Evolutionary conservation across 2,329 filamentous ascomycete species (phyloP).

Genomic region (Alternaria postmessia): DNA sequence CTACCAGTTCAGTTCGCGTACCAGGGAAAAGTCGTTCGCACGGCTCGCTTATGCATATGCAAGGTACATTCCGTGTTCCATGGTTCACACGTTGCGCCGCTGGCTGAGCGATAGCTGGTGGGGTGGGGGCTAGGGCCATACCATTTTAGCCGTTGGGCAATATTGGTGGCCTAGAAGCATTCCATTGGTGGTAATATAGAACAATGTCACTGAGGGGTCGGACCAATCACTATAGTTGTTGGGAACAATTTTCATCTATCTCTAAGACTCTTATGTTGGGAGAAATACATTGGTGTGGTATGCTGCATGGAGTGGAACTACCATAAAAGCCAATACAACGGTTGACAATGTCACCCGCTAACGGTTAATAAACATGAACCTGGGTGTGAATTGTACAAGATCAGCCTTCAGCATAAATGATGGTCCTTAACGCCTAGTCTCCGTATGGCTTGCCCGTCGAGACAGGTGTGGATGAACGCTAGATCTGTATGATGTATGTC

Average conservation of each 20-base stretch:
- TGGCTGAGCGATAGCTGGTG: slow-evolving; percentile 5
- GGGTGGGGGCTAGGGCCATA: background rate
- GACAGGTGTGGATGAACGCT: background rate
- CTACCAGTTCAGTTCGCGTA: background rate
- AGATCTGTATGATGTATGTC: background rate
- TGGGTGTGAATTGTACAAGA: background rate
- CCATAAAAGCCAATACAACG: background rate
- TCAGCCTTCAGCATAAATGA: background rate
- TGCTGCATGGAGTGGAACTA: background rate
- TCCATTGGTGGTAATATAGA: background rate
- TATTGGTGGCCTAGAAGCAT: background rate
- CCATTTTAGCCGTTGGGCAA: slow-evolving; percentile 2
- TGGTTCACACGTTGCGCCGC: slow-evolving; percentile 1
- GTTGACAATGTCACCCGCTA: background rate
- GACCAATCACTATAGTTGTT: background rate
- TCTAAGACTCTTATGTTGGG: background rate
- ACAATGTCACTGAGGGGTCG: background rate
- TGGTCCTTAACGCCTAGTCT: background rate
- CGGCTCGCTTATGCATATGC: slow-evolving; percentile 23
- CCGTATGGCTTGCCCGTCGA: background rate
- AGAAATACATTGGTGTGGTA: background rate
- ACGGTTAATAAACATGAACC: background rate
- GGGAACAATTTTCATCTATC: background rate
- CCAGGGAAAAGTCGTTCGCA: background rate
- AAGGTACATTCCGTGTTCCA: slow-evolving; percentile 10